These are phyloP conservation scores for Thalassiosira livingstoniorum DNA, from an alignment of 352 stramenopile species.

Conservation along the genomic window DNA sequence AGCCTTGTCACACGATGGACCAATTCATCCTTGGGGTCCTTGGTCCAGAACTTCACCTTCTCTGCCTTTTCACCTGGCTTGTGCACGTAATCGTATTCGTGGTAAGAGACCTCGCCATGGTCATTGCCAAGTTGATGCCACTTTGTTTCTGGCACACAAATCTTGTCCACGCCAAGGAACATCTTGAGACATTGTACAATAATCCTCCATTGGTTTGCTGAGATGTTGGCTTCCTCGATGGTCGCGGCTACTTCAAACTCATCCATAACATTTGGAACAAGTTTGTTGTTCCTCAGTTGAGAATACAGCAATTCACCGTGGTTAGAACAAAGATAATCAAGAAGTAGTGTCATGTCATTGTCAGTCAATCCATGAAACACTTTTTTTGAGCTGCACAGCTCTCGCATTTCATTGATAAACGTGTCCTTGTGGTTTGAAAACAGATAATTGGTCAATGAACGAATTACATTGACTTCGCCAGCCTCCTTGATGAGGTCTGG, in stretches of 20 bases:
- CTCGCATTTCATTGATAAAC: no score
- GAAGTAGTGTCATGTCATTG: no score
- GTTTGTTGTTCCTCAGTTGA: no score
- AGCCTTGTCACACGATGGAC: not conserved
- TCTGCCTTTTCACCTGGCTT: slow-evolving; percentile 6
- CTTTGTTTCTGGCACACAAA: slow-evolving; percentile 1
- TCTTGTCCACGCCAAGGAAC: not conserved
- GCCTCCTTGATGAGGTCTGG: no score
- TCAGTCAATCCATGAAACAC: no score
- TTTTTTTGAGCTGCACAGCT: no score
- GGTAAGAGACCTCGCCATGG: not conserved
- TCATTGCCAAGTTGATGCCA: not conserved
- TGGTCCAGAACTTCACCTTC: slow-evolving; percentile 12
- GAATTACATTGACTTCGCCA: no score
- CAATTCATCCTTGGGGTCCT: not conserved
- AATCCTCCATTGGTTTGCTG: not conserved
- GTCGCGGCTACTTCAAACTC: not conserved
- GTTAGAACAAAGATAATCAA: no score
- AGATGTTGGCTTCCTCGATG: not conserved
- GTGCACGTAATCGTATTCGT: not conserved
- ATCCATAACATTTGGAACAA: slow-evolving; percentile 18
- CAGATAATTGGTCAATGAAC: no score
- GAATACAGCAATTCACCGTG: no score
- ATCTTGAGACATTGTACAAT: slow-evolving; percentile 1
- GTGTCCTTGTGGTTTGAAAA: no score